Conservation (phyloP, 2,329 filamentous ascomycete genomes). For the Furcasterigmium furcatum region DNA sequence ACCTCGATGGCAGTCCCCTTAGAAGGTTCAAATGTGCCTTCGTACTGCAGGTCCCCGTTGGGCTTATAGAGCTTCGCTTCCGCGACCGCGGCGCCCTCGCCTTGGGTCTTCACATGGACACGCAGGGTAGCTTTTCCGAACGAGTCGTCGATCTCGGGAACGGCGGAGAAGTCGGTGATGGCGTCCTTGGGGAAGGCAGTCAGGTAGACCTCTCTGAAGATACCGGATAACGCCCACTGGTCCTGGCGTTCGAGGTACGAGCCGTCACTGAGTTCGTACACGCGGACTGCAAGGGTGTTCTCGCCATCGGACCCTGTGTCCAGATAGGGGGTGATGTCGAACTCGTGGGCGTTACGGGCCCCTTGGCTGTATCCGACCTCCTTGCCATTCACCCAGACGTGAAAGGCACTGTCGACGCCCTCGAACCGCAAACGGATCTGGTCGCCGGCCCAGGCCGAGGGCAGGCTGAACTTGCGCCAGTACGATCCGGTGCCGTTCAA, state of each 20-base stretch:
- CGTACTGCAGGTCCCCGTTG: too few species aligned
- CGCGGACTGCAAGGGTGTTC: conserved; percentile 61
- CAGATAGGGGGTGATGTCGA: conserved; percentile 60
- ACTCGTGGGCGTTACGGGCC: conserved; percentile 69
- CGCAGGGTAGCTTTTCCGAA: conserved; percentile 49
- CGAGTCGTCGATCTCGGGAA: conserved; percentile 50
- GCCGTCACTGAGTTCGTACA: conserved; percentile 71
- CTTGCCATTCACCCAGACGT: conserved; percentile 66
- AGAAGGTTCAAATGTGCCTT: neutral
- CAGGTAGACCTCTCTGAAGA: conserved; percentile 67
- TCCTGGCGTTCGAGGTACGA: conserved; percentile 71
- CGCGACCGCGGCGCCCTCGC: conserved; percentile 6
- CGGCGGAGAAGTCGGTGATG: conserved; percentile 54
- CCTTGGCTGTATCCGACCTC: conserved; percentile 71
- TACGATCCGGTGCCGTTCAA: conserved; percentile 65
- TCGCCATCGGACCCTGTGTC: conserved; percentile 27
- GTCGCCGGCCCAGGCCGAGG: conserved; percentile 35
- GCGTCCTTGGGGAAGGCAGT: conserved; percentile 52
- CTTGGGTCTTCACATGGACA: conserved; percentile 38
- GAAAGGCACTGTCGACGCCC: conserved; percentile 70
- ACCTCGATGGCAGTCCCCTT: too few species aligned
- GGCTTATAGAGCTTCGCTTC: conserved; percentile 3
- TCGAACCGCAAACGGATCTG: conserved; percentile 68
- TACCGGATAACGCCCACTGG: conserved; percentile 67
- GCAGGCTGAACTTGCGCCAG: conserved; percentile 50